Evolutionary conservation across 208 protist species (phyloP), one percentile per base, ranked within the genome.

Genomic region (Acanthamoeba rhysodes): DNA sequence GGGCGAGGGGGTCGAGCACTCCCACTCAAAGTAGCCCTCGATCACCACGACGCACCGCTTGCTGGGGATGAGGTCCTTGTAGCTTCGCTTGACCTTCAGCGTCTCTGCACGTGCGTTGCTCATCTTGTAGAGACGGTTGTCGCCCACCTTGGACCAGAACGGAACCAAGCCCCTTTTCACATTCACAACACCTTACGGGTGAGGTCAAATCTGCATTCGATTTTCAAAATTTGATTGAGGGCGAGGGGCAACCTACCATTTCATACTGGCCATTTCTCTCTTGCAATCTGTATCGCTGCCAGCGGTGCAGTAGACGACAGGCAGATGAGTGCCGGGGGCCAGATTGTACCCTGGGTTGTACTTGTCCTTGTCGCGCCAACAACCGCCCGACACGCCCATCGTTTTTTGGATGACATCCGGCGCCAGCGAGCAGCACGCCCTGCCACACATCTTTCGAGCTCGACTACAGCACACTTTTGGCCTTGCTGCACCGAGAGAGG

Each of bases 1-100:
- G 14, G 55, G 45, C n/a, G 90, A 72, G n/a, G 90, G 57, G 2
- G 29, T 37, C 8, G 34, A 80, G 34, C 4, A 7, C 34, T 27
- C 62, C 90, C 90, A 94, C 90, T 94, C 90, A 20, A 59, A 94
- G 90, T 48, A 94, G 64, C 90, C 90, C 64, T 94, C 90, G 27
- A 94, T n/a, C 62, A 94, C 90, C 29, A 94, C 90, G 12, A 80
- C 90, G 48, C 64, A 72, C 12, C 90, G 90, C 24, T 50, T 27
- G 41, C 34, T 9, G 14, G 64, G 66, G 29, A 94, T 16, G 27
- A 94, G 66, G n/a, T 78, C 45, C 41, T 55, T 94, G 90, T 48
- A 94, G 64, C 32, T 80, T 24, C 29, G 55, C 90, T 94, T 94
- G 9, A 20, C 29, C 16, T 27, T 55, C 34, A 94, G 90, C 45